Base-by-base conservation (phyloP, 768 basidiomycete species). In the Candolleomyces eurysporus region DNA sequence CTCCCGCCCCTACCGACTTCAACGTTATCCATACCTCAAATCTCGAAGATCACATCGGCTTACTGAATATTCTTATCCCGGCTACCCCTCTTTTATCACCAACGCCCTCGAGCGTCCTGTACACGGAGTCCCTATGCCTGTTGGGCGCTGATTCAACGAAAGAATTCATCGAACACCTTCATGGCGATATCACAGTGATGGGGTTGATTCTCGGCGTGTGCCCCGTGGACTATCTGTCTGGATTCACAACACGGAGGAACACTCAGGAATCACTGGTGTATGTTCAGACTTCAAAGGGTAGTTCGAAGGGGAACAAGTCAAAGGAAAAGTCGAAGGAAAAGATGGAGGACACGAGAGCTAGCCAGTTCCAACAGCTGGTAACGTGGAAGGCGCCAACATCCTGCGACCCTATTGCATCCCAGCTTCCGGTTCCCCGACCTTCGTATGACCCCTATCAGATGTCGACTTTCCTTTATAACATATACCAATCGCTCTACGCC, bases 11-110 rank as follows among this genome's bases (percentile, higher is more conserved):
- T 1, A 52, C 69, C 10, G 51, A 54, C 1, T 84, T 83, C 64
- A 71, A 79, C 60, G 72, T 80, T 57, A 78, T 84, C 39, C 81
- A 84, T 42, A 78, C 82, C 0, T 83, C 82, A 22, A 83, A 84
- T 61, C 70, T 84, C 32, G 65, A 70, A 4, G 82, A 84, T 64
- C 79, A 80, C 63, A 39, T 79, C 21, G 83, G 82, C 0, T 66
- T 82, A 11, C 59, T 84, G 19, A 84, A 84, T 56, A 59, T 83
- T 40, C 65, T 84, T 9, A 58, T 76, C 36, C 68, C 72, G 2
- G 65, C 75, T 0, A 56, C 73, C 0, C 82, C 81, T 2, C 65
- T 84, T 9, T 69, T 83, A 6, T 69, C 70, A 14, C 52, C 56
- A 9, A 62, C 63, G 7, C 67, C 72, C 3, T 72, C 69, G 21